phyloP scores from a whole-genome alignment of 139 green algal genomes.

The Nannochloris sp. region DNA sequence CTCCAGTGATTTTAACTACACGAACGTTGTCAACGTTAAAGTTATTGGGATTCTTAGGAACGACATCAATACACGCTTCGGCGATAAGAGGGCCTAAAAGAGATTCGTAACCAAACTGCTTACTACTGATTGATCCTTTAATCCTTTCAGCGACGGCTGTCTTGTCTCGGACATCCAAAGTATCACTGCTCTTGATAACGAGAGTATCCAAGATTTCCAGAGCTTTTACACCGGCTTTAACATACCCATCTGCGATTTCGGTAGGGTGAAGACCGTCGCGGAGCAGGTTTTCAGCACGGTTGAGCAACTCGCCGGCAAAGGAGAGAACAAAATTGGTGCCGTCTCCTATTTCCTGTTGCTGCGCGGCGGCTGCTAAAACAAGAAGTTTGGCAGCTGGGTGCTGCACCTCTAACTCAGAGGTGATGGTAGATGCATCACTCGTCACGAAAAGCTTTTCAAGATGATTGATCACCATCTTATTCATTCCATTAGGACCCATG shows the following conservation, averaged over 20 bases:
- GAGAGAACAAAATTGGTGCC: conserved; percentile 94
- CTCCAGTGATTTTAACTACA: conserved; percentile 88
- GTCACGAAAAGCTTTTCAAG: conserved; percentile 98
- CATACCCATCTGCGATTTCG: conserved; percentile 94
- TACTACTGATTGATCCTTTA: conserved; percentile 71
- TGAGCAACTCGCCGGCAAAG: conserved; percentile 90
- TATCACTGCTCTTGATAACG: conserved; percentile 60
- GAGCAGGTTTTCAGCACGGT: conserved; percentile 81
- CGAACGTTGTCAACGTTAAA: conserved; percentile 99
- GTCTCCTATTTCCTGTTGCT: conserved; percentile 94
- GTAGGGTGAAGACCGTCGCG: conserved; percentile 83
- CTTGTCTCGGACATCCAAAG: conserved; percentile 75
- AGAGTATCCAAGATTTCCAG: conserved; percentile 79
- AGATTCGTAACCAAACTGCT: conserved; percentile 87
- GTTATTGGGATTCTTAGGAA: conserved; percentile 87
- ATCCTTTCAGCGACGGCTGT: conserved; percentile 65
- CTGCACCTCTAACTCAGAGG: conserved; percentile 93
- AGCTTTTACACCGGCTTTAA: conserved; percentile 67
- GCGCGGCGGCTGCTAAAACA: conserved; percentile 84
- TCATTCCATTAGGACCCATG: conserved; percentile 97
- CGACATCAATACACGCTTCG: conserved; percentile 86
- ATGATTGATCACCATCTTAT: conserved; percentile 99
- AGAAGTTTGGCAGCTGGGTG: conserved; percentile 95
- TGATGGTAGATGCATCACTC: conserved; percentile 90
- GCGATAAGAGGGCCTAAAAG: conserved; percentile 83